A percentile compares a stretch with the other conserved stretches of the same genome.
phyloP scores from a whole-genome alignment of 345 rosid species.

The Iberis pinnata region DNA sequence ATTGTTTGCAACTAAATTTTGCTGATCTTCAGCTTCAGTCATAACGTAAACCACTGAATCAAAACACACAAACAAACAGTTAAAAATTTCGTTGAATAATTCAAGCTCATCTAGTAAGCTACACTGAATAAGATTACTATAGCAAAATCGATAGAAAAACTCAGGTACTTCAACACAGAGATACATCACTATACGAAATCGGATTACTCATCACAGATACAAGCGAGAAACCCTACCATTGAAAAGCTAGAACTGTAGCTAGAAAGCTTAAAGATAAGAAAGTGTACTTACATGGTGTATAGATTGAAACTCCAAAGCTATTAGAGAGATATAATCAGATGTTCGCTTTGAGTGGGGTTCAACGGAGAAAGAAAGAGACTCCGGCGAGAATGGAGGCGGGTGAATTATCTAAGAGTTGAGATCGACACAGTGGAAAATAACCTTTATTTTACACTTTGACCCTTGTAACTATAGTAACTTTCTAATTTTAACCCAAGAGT shows the following conservation, averaged over 20 bases:
- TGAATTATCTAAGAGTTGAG: constrained; percentile 29
- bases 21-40: constrained; percentile 40
- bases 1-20: constrained; percentile 34
- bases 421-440: too few relatives aligned
- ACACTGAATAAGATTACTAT: background rate
- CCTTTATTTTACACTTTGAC: too few relatives aligned
- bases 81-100: too few relatives aligned
- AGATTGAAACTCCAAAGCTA: background rate
- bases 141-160: background rate
- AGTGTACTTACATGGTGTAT: constrained; percentile 6
- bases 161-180: too few relatives aligned
- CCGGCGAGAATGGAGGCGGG: constrained; percentile 29
- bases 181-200: too few relatives aligned
- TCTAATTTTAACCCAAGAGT: too few relatives aligned
- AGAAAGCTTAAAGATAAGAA: background rate
- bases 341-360: background rate
- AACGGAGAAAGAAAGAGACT: constrained; percentile 26
- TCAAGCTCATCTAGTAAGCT: too few relatives aligned
- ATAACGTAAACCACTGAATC: constrained; percentile 13
- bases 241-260: background rate
- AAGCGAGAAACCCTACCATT: constrained; percentile 24
- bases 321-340: background rate
- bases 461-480: too few relatives aligned
- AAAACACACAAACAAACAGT: background rate
- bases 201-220: too few relatives aligned